Evolutionary conservation across 75 land plant genomes (phyloP).

Genomic region (Gnetum montanum): DNA sequence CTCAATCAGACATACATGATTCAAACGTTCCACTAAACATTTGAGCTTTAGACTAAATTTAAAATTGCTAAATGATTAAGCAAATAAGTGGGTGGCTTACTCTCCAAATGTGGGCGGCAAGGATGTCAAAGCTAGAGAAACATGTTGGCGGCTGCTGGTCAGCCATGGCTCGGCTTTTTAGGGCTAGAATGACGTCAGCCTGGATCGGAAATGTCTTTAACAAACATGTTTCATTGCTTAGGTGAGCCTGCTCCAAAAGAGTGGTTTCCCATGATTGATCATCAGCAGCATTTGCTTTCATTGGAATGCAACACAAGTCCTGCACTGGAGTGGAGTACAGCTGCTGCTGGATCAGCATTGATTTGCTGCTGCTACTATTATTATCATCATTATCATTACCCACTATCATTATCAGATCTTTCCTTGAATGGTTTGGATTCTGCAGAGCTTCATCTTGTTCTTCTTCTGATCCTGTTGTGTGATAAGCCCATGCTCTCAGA

Average conservation of each 20-base stretch:
- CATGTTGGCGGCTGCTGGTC: background rate
- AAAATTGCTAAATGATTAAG: background rate
- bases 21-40: too few relatives aligned
- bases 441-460: background rate
- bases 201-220: background rate
- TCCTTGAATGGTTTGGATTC: conserved; percentile 1
- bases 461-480: background rate
- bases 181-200: background rate
- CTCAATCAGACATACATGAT: too few relatives aligned
- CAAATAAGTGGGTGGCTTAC: background rate
- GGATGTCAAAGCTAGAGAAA: conserved; percentile 3
- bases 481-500: background rate
- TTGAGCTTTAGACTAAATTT: too few relatives aligned
- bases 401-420: background rate
- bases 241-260: background rate
- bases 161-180: background rate
- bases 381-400: too few relatives aligned
- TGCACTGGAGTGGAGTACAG: background rate
- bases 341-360: conserved; percentile 1
- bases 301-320: conserved; percentile 1
- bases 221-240: background rate
- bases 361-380: background rate
- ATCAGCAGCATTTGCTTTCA: background rate
- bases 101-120: conserved; percentile 3
- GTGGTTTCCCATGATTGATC: conserved; percentile 1